phyloP scores from a whole-genome alignment of 2,329 filamentous ascomycete species.

The Aspergillus sp. region DNA sequence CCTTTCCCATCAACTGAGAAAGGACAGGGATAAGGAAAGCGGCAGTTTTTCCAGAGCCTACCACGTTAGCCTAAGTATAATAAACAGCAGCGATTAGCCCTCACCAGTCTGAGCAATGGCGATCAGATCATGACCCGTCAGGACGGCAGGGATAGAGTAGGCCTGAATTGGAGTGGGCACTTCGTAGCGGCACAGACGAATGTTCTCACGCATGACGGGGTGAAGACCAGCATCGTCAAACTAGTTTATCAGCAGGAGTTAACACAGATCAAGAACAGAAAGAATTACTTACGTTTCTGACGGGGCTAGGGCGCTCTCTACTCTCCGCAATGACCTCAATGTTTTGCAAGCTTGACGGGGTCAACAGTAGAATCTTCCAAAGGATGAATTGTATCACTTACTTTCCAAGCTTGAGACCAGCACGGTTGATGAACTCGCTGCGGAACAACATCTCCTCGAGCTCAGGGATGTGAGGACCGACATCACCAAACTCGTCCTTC shows the following conservation, averaged over 20 bases:
- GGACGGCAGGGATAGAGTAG: slow-evolving; percentile 75
- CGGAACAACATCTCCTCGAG: slow-evolving; percentile 75
- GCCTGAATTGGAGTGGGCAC: slow-evolving; percentile 81
- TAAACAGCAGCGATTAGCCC: too few relatives aligned
- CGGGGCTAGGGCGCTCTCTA: slow-evolving; percentile 42
- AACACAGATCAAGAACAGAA: not conserved
- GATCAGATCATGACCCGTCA: slow-evolving; percentile 74
- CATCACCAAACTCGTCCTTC: slow-evolving; percentile 78
- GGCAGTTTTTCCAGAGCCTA: slow-evolving; percentile 93
- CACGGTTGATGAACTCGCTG: slow-evolving; percentile 45
- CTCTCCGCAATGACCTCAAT: slow-evolving; percentile 51
- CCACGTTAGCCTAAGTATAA: slow-evolving; percentile 6
- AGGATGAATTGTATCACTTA: slow-evolving; percentile 40
- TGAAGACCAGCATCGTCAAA: slow-evolving; percentile 81
- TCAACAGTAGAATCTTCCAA: slow-evolving; percentile 3
- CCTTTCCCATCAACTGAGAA: slow-evolving; percentile 92
- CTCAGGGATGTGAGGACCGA: slow-evolving; percentile 65
- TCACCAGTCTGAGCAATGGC: slow-evolving; percentile 88
- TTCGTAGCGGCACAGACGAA: slow-evolving; percentile 66
- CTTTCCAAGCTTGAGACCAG: slow-evolving; percentile 61
- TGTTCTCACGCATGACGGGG: slow-evolving; percentile 74
- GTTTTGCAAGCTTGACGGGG: slow-evolving; percentile 34
- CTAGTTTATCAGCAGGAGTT: slow-evolving; percentile 20
- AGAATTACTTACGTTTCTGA: slow-evolving; percentile 43
- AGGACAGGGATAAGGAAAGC: slow-evolving; percentile 87